Conservation (phyloP, 768 basidiomycete species). For the Candolleomyces eurysporus region DNA sequence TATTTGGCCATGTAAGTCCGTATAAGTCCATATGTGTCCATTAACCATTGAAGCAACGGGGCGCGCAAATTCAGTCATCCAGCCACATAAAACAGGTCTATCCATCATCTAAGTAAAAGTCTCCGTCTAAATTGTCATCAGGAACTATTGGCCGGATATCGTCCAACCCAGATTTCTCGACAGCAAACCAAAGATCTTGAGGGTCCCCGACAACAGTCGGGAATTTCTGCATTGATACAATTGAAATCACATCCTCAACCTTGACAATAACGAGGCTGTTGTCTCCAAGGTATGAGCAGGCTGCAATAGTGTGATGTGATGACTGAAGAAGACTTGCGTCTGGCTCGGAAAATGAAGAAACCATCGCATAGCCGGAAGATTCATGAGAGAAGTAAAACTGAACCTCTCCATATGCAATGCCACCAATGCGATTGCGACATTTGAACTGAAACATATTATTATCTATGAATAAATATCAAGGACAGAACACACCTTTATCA, state of each 20-base stretch:
- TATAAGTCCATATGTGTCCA: too few relatives aligned
- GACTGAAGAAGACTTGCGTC: not conserved
- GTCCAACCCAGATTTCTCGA: constrained; percentile 10
- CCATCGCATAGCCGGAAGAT: not conserved
- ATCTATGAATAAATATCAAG: not conserved
- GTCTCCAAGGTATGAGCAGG: not conserved
- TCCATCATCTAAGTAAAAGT: not conserved
- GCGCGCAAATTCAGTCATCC: not conserved
- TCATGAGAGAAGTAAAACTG: too few relatives aligned
- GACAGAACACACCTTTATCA: not conserved
- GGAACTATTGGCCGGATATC: constrained; percentile 1
- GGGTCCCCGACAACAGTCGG: not conserved
- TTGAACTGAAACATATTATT: not conserved
- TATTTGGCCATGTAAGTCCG: too few relatives aligned
- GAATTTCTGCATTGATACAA: constrained; percentile 8
- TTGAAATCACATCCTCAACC: not conserved
- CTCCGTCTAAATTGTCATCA: not conserved
- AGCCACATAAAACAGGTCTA: not conserved
- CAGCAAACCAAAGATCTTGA: not conserved
- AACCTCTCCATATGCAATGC: too few relatives aligned
- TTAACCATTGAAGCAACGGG: too few relatives aligned
- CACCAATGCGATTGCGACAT: not conserved
- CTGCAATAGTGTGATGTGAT: not conserved
- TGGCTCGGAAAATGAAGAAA: not conserved
- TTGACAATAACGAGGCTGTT: not conserved